phyloP scores from a whole-genome alignment of 1,139 yeast species.

The Candida smagusa region DNA sequence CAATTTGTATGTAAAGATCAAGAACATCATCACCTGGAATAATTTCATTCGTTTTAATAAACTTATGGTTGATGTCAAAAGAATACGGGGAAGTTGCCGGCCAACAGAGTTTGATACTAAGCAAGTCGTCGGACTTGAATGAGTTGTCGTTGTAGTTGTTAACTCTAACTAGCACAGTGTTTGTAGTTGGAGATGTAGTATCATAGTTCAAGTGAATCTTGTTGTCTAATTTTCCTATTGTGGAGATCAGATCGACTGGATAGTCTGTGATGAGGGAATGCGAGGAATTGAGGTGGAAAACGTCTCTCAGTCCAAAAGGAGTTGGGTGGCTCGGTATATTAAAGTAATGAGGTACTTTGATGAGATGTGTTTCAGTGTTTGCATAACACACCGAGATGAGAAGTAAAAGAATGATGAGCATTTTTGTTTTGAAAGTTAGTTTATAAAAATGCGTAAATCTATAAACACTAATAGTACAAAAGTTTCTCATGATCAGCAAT shows the following conservation, averaged over 20 bases:
- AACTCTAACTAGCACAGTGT: constrained; percentile 27
- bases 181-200: constrained; percentile 11
- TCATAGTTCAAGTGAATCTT: constrained; percentile 13
- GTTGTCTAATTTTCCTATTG: constrained; percentile 4
- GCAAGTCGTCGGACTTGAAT: constrained; percentile 28
- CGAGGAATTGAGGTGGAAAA: constrained; percentile 18
- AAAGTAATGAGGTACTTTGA: constrained; percentile 35
- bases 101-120: constrained; percentile 43
- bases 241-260: constrained; percentile 23
- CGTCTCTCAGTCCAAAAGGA: constrained; percentile 7
- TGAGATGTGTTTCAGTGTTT: constrained; percentile 37
- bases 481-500: constrained; percentile 2
- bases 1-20: constrained; percentile 30
- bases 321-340: constrained; percentile 24
- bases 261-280: constrained; percentile 25
- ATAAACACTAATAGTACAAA: not conserved
- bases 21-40: constrained; percentile 13
- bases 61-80: constrained; percentile 15
- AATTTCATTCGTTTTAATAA: constrained; percentile 7
- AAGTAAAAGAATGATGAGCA: not conserved
- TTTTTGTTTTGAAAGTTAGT: too few species aligned
- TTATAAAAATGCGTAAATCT: too few species aligned
- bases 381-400: constrained; percentile 16
- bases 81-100: constrained; percentile 39
- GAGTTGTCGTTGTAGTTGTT: constrained; percentile 33